Conservation (phyloP, 208 protist genomes). For the Angomonas deanei region DNA sequence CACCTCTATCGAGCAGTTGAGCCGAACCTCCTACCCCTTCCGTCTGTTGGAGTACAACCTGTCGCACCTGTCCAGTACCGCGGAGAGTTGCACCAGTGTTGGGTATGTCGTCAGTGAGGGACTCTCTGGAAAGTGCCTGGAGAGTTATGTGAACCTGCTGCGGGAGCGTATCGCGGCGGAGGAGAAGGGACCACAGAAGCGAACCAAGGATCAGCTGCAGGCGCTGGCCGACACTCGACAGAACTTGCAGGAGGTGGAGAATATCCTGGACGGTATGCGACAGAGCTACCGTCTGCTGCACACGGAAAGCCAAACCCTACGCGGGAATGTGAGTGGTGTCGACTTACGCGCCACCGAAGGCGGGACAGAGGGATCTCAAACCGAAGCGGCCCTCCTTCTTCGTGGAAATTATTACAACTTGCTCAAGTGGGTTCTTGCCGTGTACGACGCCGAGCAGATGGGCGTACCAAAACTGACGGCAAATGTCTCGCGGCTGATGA, state of each 20-base stretch:
- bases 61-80: slow-evolving; percentile 18
- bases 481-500: too few relatives aligned
- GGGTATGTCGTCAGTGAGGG: slow-evolving; percentile 48
- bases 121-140: slow-evolving; percentile 22
- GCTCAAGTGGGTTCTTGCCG: slow-evolving; percentile 42
- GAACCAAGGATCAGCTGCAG: slow-evolving; percentile 15
- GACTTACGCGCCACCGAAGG: slow-evolving; percentile 3
- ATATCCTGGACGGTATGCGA: slow-evolving; percentile 22
- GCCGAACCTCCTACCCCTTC: slow-evolving; percentile 42
- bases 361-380: slow-evolving; percentile 16
- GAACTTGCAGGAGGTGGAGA: slow-evolving; percentile 31
- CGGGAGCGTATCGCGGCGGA: slow-evolving; percentile 23
- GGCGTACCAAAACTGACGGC: background rate
- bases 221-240: slow-evolving; percentile 44
- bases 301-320: slow-evolving; percentile 20
- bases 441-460: slow-evolving; percentile 26
- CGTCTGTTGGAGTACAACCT: slow-evolving; percentile 22
- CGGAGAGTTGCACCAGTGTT: slow-evolving; percentile 19
- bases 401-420: slow-evolving; percentile 44
- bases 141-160: slow-evolving; percentile 22
- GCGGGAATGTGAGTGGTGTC: slow-evolving; percentile 2
- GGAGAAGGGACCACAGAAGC: slow-evolving; percentile 14
- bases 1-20: background rate
- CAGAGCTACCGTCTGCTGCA: slow-evolving; percentile 38
- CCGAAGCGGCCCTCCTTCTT: slow-evolving; percentile 24